These are phyloP conservation scores for Earliella scabrosa DNA, from an alignment of 1,284 basidiomycete genomes.

Conservation along the genomic window DNA sequence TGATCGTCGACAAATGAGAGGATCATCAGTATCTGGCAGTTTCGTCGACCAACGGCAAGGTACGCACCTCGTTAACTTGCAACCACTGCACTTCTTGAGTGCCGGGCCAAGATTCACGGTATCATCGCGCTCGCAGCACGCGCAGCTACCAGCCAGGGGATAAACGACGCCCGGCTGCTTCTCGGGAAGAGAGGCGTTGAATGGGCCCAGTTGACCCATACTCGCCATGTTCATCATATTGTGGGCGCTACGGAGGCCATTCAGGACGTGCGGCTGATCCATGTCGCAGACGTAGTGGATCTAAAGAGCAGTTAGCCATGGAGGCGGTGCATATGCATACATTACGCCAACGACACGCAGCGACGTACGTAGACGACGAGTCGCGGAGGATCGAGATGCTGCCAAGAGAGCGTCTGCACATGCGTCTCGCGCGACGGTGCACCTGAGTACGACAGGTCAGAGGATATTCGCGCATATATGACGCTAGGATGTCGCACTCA, in stretches of 20 bases:
- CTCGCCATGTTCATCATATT: constrained; percentile 3
- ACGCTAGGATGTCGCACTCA: background rate
- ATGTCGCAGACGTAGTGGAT: constrained; percentile 18
- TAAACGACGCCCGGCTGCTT: constrained; percentile 5
- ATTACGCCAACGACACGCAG: background rate
- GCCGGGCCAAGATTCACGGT: background rate
- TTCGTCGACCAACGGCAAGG: background rate
- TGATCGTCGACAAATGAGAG: too few relatives aligned
- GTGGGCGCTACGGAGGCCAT: constrained; percentile 6
- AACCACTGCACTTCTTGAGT: constrained; percentile 16
- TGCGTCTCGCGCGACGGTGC: constrained; percentile 12
- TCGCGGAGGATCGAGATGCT: constrained; percentile 12
- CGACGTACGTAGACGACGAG: constrained; percentile 9
- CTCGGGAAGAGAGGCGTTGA: background rate
- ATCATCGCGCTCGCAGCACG: constrained; percentile 18
- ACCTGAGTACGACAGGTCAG: background rate
- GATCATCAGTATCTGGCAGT: background rate
- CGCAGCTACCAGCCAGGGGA: constrained; percentile 20
- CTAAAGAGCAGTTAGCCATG: background rate
- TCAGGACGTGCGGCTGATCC: constrained; percentile 14
- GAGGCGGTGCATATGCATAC: background rate
- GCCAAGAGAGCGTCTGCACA: constrained; percentile 8
- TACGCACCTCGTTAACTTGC: constrained; percentile 17
- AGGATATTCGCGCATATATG: background rate
- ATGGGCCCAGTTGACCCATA: constrained; percentile 6